phyloP scores from a whole-genome alignment of 257 asterid species.

The Prunella vulgaris region DNA sequence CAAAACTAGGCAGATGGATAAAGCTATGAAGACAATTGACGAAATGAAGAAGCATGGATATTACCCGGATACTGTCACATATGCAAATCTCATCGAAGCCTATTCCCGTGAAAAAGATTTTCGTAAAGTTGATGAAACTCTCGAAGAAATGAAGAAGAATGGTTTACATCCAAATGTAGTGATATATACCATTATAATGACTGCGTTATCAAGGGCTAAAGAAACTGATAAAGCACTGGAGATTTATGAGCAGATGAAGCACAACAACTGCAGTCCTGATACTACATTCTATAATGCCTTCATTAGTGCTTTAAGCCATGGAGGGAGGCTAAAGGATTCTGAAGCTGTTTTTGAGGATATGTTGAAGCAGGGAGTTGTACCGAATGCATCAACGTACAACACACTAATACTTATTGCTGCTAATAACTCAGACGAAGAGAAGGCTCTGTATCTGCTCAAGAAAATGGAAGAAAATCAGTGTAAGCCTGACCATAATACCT shows the following conservation, averaged over 20 bases:
- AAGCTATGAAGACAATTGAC: constrained; percentile 44
- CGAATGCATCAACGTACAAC: constrained; percentile 47
- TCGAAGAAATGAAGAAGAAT: constrained; percentile 56
- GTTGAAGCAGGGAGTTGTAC: constrained; percentile 64
- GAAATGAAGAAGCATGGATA: constrained; percentile 62
- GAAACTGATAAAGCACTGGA: constrained; percentile 61
- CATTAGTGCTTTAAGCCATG: constrained; percentile 45
- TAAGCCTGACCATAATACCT: constrained; percentile 67
- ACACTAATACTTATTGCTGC: constrained; percentile 51
- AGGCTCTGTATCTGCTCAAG: constrained; percentile 57
- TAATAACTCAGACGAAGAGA: constrained; percentile 57
- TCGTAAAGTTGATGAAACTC: constrained; percentile 51
- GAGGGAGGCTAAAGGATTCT: constrained; percentile 73
- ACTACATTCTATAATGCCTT: constrained; percentile 50
- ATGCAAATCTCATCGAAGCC: constrained; percentile 60
- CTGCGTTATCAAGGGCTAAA: constrained; percentile 59
- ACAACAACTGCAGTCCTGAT: constrained; percentile 53
- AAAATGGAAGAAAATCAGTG: constrained; percentile 58
- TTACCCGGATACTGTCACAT: constrained; percentile 50
- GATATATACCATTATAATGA: constrained; percentile 58
- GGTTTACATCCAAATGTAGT: constrained; percentile 52
- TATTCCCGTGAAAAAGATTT: constrained; percentile 73
- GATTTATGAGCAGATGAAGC: constrained; percentile 67
- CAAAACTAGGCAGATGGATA: constrained; percentile 60
- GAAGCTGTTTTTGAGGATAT: constrained; percentile 69